Conservation (phyloP, 345 rosid genomes). For the Arabidopsis thaliana region TAIR10.1 NC_003074.8:3818001-3818500, state of each 20-base stretch:
- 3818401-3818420: constrained; percentile 42
- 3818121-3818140: background rate
- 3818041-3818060: background rate
- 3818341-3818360: constrained; percentile 41
- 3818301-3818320: constrained; percentile 33
- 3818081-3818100: background rate
- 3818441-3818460: constrained; percentile 38
- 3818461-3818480: constrained; percentile 45
- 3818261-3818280: background rate
- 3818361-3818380: constrained; percentile 53
- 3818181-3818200: background rate
- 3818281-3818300: background rate
- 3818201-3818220: background rate
- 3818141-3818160: background rate
- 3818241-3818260: background rate
- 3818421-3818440: constrained; percentile 56
- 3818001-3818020: constrained; percentile 5
- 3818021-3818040: background rate
- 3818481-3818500: constrained; percentile 47
- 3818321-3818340: constrained; percentile 65
- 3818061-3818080: no score
- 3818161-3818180: background rate
- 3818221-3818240: background rate
- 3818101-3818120: background rate
- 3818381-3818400: constrained; percentile 55